A percentile compares a stretch with the other conserved stretches of the same genome.
Evolutionary conservation across 192 early-diverging fungal species (phyloP).

Genomic region (Diversispora eburnea): DNA sequence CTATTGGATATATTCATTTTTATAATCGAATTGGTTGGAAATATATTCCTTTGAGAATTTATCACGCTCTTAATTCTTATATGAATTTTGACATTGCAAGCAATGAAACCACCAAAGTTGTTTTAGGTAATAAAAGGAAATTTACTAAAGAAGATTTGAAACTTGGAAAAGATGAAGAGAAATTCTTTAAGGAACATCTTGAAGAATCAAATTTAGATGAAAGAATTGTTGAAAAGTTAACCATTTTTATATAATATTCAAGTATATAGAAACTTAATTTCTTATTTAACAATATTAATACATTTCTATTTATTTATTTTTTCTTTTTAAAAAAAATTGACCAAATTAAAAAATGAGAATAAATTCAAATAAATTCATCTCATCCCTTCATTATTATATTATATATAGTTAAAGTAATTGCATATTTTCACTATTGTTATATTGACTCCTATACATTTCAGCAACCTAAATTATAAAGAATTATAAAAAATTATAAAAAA

Average conservation of each 20-base stretch:
- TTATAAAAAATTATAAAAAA: neutral
- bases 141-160: conserved; percentile 41
- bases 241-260: conserved; percentile 5
- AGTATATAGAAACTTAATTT: neutral
- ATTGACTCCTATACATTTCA: neutral
- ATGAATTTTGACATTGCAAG: conserved; percentile 46
- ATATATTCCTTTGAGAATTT: conserved; percentile 40
- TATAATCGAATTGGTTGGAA: conserved; percentile 40
- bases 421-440: neutral
- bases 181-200: conserved; percentile 31
- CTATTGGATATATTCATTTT: conserved; percentile 33
- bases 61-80: conserved; percentile 42
- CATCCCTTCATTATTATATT: no score
- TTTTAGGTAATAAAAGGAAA: conserved; percentile 51
- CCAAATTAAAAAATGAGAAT: no score
- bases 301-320: neutral
- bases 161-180: conserved; percentile 39
- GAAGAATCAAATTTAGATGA: conserved; percentile 17
- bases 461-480: neutral
- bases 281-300: neutral
- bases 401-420: no score
- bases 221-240: conserved; percentile 4
- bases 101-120: conserved; percentile 48
- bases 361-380: no score
- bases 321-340: no score